Evolutionary conservation across 2,329 filamentous ascomycete species (phyloP), one percentile per base, ranked within the genome.

Genomic region (Aspergillus amoenus): DNA sequence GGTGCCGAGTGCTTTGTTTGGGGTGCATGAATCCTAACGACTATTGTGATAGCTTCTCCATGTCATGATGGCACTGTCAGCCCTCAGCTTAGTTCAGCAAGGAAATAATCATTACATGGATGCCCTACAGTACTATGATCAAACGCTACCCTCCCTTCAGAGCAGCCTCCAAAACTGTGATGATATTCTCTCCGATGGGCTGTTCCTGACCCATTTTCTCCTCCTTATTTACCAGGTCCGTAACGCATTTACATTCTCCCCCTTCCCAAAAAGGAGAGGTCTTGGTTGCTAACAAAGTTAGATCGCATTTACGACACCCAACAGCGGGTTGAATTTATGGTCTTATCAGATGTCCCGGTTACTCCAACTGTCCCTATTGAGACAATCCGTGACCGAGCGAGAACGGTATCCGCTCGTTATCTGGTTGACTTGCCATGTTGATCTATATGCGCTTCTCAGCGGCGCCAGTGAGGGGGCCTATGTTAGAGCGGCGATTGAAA

Each of bases 1-100:
- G 37, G 34, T 52, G 6, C 45, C 41, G 17, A 41, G 15, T 53
- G 51, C 13, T 30, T 30, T 49, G 17, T 43, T 46, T 48, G 56
- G 45, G 43, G 24, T 58, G 46, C 21, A 44, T 56, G 39, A 47
- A 47, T 60, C 27, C 50, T 56, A 47, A 53, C 61, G 48, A 52
- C 44, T 54, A 48, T 48, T 7, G n/a, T 21, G 49, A 43, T 51
- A 83, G 81, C 76, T 85, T 53, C 79, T 81, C 48, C 80, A 84
- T 65, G 82, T 83, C 7, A 83, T 85, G 61, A 82, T 83, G 73
- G 82, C 82, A 4, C 69, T 85, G n/a, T 81, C 81, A 22, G 81
- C 81, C 17, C 74, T 84, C 43, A 82, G 80, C 63, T 72, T 83
- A 43, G 76, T 78, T 21, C 76, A 78, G 52, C 77, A 74, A 61